Base-by-base conservation (phyloP, 2,329 filamentous ascomycete species). In the Parastagonospora avenae region DNA sequence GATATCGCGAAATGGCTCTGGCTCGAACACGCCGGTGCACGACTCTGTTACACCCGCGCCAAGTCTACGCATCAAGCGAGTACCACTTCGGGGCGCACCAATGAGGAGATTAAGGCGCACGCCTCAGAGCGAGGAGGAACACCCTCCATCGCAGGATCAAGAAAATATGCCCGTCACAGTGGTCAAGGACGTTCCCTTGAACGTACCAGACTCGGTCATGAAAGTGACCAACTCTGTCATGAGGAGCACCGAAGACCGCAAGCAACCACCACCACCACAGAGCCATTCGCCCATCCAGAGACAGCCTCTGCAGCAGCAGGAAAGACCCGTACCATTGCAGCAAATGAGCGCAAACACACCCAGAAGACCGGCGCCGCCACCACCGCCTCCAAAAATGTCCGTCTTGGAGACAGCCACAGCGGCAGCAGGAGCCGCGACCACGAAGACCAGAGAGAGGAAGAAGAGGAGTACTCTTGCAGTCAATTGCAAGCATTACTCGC, bases 351-450 rank as follows among this genome's bases (percentile, higher is more conserved):
- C 79, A 50, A 88, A 88, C 64, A 96, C 91, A 4, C 92, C 92
- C 9, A 89, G 85, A 64, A 82, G 92, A 60, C 83, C 89, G 16
- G 91, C 91, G 1, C 88, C 88, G 2, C 88, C 88, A 1, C 73
- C 88, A 1, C 73, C 88, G 14, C 92, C 92, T 7, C 93, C 94
- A 1, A 97, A 97, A 74, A 97, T 97, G 93, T 94, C 90, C 1
- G 89, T 96, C 7, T 78, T 97, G n/a, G 92, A 97, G 60, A 88
- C 92, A 2, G 93, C 92, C 2, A 97, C 93, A 1, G 85, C 89
- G 1, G 87, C 87, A 9, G 91, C 89, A 4, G 92, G 92, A 11
- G 90, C 91, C 24, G 86, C 89, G 4, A 87, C 89, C 0, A 86
- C 91, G 4, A 89, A 92, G 66, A 80, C 81, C 35, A 81, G 68